Evolutionary conservation across 768 basidiomycete genomes (phyloP), one percentile per base, ranked within the genome.

Genomic region (Trametes cingulata): DNA sequence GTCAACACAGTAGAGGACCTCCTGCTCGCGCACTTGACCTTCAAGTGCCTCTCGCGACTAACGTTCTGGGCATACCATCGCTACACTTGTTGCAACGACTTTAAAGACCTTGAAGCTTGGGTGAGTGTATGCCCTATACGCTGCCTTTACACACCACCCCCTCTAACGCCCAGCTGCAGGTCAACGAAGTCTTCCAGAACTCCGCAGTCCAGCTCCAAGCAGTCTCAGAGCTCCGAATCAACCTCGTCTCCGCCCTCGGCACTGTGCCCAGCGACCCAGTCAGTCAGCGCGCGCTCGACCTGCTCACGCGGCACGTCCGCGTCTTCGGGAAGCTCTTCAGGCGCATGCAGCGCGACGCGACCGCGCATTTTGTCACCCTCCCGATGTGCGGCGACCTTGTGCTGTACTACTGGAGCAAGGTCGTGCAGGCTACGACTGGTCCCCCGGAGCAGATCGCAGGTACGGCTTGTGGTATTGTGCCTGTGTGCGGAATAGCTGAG

Each of bases 271-370:
- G 74, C 29, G 75, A 78, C 63, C 71, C 77, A 20, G 73, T 76
- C 10, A 66, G 77, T 6, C 66, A 73, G 9, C 78, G 75, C 40
- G 80, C 83, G 3, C 71, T 90, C 27, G 79, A 85, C 41, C 70
- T 81, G 36, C 73, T 93, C 27, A 87, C 88, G 8, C 83, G 83
- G 48, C 90, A 92, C 65, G 76, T 91, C 27, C 82, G 82, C 42
- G 70, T 82, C 33, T 87, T 91, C 66, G 93, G 91, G 14, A 93
- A 93, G 72, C 86, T 88, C 67, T 93, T 92, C 76, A 80, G 90
- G 46, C 80, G 87, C 33, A 67, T 93, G 64, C 88, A 92, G 62
- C 85, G 88, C 66, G 77, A 87, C 19, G 78, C 81, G 10, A 65
- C 76, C 19, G 58, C 76, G 40, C 83, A 83, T 19, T 93, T 94